phyloP scores from a whole-genome alignment of 306 rosid species.

The Rosa rugosa region DNA sequence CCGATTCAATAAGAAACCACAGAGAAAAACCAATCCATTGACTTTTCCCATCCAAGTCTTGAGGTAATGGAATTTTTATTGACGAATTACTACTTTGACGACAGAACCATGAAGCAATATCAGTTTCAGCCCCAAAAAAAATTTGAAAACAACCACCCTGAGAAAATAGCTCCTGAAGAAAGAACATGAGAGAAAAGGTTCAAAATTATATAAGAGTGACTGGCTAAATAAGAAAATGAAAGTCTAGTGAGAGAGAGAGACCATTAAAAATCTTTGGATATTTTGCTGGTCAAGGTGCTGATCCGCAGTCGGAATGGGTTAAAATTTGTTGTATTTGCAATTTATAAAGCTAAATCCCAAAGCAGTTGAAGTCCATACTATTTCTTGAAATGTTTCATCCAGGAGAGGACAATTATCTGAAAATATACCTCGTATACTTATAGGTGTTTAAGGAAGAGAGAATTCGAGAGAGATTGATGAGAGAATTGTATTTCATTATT shows the following conservation, averaged over 20 bases:
- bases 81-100: too few relatives aligned
- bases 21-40: conserved; percentile 20
- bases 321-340: background rate
- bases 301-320: background rate
- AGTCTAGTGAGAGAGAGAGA: too few relatives aligned
- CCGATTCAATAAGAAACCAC: background rate
- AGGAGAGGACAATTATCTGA: conserved; percentile 23
- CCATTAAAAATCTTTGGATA: too few relatives aligned
- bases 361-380: conserved; percentile 10
- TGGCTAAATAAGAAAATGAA: too few relatives aligned
- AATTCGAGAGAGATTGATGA: too few relatives aligned
- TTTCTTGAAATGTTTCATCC: background rate
- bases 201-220: too few relatives aligned
- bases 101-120: too few relatives aligned
- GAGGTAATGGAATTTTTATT: background rate
- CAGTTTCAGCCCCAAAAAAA: too few relatives aligned
- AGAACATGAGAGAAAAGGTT: background rate
- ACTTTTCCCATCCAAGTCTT: background rate
- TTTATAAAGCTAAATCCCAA: conserved; percentile 12
- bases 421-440: background rate
- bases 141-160: too few relatives aligned
- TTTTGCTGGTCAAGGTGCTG: background rate
- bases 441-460: too few relatives aligned
- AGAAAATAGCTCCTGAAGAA: too few relatives aligned
- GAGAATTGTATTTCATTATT: too few relatives aligned